Percentiles rank a stretch among this genome's conserved stretches.
Conservation (phyloP, 495 filamentous ascomycete species). For the Penicillium bovifimosum region DNA sequence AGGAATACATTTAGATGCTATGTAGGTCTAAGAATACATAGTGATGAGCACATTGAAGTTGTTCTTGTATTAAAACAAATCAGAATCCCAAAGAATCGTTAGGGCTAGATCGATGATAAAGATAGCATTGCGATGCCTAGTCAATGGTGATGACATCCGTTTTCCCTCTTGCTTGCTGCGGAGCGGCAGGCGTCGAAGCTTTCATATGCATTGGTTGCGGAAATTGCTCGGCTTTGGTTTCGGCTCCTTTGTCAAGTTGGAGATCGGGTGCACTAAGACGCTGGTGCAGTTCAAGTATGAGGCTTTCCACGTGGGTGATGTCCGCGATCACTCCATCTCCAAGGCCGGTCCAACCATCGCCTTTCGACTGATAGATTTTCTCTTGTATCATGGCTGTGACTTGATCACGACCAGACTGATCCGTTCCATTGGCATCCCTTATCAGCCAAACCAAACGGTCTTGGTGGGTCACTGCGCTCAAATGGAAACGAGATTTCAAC, state of each 20-base stretch:
- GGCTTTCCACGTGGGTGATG: slow-evolving; percentile 35
- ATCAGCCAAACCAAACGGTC: slow-evolving; percentile 39
- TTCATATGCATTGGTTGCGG: not conserved
- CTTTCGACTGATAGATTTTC: slow-evolving; percentile 38
- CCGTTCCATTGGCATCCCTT: slow-evolving; percentile 24
- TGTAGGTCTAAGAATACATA: slow-evolving; percentile 28
- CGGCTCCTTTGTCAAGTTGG: slow-evolving; percentile 1
- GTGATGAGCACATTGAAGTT: slow-evolving; percentile 6
- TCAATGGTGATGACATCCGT: slow-evolving; percentile 41
- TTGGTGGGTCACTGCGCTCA: slow-evolving; percentile 27
- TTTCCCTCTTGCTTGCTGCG: slow-evolving; percentile 14
- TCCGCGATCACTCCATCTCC: slow-evolving; percentile 40
- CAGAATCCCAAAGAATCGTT: not conserved
- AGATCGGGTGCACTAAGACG: slow-evolving; percentile 21
- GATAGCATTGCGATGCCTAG: slow-evolving; percentile 14
- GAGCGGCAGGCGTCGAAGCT: not conserved
- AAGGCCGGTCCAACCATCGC: slow-evolving; percentile 46
- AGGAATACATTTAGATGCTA: slow-evolving; percentile 7
- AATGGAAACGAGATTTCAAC: slow-evolving; percentile 33
- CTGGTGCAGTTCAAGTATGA: slow-evolving; percentile 33
- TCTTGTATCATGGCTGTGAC: slow-evolving; percentile 22
- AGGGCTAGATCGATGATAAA: not conserved
- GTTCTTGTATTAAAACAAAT: not conserved
- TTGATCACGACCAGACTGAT: slow-evolving; percentile 10
- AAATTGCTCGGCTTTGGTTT: slow-evolving; percentile 4